phyloP scores from a whole-genome alignment of 805 yeast species.

The Sungouiella blattae region DNA sequence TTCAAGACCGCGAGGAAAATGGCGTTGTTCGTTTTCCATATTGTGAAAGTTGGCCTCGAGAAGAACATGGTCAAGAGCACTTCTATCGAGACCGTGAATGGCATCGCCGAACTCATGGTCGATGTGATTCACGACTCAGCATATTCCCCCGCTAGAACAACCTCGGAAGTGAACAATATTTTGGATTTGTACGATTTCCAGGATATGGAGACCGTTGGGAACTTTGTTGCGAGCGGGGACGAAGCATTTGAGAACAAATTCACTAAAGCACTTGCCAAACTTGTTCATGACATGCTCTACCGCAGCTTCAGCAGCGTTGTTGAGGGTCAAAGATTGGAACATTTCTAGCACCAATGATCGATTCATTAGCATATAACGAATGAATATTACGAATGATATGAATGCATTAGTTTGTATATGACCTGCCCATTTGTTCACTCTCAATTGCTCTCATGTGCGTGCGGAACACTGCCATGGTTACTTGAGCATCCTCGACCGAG shows the following conservation, averaged over 20 bases:
- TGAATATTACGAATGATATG: background rate
- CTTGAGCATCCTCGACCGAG: slow-evolving; percentile 87
- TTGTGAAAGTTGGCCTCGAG: slow-evolving; percentile 26
- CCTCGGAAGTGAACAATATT: slow-evolving; percentile 13
- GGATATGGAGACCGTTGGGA: slow-evolving; percentile 6
- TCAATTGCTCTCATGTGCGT: slow-evolving; percentile 62
- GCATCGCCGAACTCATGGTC: slow-evolving; percentile 25
- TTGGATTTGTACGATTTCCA: slow-evolving; percentile 16
- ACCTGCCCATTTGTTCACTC: slow-evolving; percentile 11
- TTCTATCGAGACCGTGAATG: slow-evolving; percentile 24
- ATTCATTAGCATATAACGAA: no score
- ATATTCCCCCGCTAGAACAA: slow-evolving; percentile 16
- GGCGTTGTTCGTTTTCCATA: slow-evolving; percentile 29
- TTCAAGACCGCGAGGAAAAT: slow-evolving; percentile 17
- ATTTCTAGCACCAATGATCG: slow-evolving; percentile 10
- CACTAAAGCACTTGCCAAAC: background rate
- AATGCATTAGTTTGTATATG: background rate
- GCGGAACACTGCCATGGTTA: slow-evolving; percentile 79
- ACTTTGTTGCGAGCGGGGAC: background rate
- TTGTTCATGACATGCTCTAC: slow-evolving; percentile 31
- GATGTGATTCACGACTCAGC: slow-evolving; percentile 12
- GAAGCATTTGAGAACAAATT: background rate
- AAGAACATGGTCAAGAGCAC: slow-evolving; percentile 24
- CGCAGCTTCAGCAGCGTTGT: slow-evolving; percentile 34
- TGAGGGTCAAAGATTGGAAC: slow-evolving; percentile 34